Conservation (phyloP, 306 rosid species). For the Echinosophora koreensis region DNA sequence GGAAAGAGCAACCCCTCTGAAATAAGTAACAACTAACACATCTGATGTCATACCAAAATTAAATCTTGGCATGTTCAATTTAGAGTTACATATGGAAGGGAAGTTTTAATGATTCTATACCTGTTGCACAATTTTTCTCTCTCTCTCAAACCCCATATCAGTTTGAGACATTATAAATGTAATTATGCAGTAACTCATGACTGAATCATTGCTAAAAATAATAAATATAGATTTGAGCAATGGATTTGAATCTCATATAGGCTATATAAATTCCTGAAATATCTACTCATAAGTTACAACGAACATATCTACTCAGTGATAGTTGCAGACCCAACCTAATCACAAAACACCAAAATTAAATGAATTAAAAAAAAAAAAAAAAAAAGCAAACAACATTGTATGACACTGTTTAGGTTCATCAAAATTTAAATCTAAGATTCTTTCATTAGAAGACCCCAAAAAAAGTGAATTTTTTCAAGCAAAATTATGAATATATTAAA, state of each 20-base stretch:
- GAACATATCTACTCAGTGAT: too few relatives aligned
- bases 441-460: constrained; percentile 1
- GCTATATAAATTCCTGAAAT: too few relatives aligned
- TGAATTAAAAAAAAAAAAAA: neutral
- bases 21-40: neutral
- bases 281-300: too few relatives aligned
- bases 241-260: too few relatives aligned
- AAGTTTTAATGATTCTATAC: neutral
- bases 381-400: neutral
- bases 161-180: neutral
- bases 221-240: too few relatives aligned
- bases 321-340: neutral
- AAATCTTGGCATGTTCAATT: neutral
- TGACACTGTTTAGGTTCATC: neutral
- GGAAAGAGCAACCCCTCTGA: neutral
- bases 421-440: constrained; percentile 2
- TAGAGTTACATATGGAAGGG: neutral
- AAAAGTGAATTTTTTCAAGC: neutral
- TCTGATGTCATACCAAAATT: neutral
- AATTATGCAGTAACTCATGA: neutral
- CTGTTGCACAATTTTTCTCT: neutral
- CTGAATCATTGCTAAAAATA: neutral
- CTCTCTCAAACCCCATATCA: neutral
- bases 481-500: neutral
- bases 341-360: neutral